These are phyloP conservation scores for Diphasiastrum complanatum DNA, from an alignment of 83 land plant species.

Conservation along the genomic window DNA sequence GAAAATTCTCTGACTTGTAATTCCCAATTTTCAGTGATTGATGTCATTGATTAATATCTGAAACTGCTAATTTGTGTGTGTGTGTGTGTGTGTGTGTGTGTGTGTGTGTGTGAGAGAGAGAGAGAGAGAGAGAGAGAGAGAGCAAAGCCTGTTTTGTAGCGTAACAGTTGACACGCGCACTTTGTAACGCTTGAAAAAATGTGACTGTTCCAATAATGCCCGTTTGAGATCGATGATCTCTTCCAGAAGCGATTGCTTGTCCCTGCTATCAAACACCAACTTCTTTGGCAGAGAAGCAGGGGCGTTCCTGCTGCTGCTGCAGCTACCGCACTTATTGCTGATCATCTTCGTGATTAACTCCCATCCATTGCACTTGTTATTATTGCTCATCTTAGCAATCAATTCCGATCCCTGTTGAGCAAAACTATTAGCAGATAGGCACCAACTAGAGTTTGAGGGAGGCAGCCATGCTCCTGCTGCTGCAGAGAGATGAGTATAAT, in stretches of 20 bases:
- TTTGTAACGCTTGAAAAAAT: conserved; percentile 9
- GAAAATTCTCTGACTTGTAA: neutral
- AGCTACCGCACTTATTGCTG: too few species aligned
- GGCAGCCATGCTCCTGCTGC: too few species aligned
- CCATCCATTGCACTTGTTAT: too few species aligned
- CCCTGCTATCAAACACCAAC: conserved; percentile 11
- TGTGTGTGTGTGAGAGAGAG: neutral
- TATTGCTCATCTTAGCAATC: too few species aligned
- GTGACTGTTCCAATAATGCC: conserved; percentile 11
- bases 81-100: neutral
- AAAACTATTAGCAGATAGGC: too few species aligned
- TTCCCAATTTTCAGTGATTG: neutral
- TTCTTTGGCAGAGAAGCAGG: conserved; percentile 13
- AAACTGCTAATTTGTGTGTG: neutral
- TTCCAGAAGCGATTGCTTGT: conserved; percentile 27
- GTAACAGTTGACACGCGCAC: conserved; percentile 6
- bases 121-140: neutral
- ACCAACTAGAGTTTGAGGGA: too few species aligned
- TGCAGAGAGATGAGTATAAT: too few species aligned
- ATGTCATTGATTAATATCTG: neutral
- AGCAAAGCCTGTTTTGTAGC: conserved; percentile 14
- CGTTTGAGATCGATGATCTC: conserved; percentile 18
- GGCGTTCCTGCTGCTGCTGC: too few species aligned
- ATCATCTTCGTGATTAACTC: too few species aligned
- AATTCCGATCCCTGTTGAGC: too few species aligned